Conservation (phyloP, 164 flowering plant species). For the Kalanchoe fedtschenkoi region DNA sequence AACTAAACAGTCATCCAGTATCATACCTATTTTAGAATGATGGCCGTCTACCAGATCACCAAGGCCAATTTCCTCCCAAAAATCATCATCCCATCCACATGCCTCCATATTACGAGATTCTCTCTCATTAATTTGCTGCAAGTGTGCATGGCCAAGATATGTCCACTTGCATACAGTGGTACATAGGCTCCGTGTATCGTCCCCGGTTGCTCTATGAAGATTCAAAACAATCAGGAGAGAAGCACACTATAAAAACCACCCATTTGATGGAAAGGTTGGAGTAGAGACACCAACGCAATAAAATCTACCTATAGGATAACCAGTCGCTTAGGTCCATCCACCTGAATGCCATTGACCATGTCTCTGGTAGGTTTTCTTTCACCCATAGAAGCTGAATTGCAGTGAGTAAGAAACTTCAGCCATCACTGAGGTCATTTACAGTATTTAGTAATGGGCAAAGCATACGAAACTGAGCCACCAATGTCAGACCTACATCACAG, state of each 20-base stretch:
- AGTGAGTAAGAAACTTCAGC: not conserved
- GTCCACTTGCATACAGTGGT: slow-evolving; percentile 99
- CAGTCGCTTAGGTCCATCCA: slow-evolving; percentile 99
- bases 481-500: not conserved
- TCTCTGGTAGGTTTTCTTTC: slow-evolving; percentile 86
- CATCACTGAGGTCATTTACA: not conserved
- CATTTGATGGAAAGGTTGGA: not conserved
- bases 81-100: slow-evolving; percentile 98
- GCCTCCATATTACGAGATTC: slow-evolving; percentile 86
- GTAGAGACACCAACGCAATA: not conserved
- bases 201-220: slow-evolving; percentile 79
- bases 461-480: not conserved
- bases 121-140: slow-evolving; percentile 57
- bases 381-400: slow-evolving; percentile 85
- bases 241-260: not conserved
- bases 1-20: not conserved
- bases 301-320: slow-evolving; percentile 74
- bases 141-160: slow-evolving; percentile 98
- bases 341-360: slow-evolving; percentile 92
- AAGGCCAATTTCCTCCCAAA: slow-evolving; percentile 97
- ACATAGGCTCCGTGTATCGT: slow-evolving; percentile 94
- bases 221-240: slow-evolving; percentile 2
- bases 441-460: not conserved
- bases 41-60: slow-evolving; percentile 90
- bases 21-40: slow-evolving; percentile 91